Evolutionary conservation across 192 early-diverging fungal genomes (phyloP).

Genomic region (Jimgerdemannia lactiflua): DNA sequence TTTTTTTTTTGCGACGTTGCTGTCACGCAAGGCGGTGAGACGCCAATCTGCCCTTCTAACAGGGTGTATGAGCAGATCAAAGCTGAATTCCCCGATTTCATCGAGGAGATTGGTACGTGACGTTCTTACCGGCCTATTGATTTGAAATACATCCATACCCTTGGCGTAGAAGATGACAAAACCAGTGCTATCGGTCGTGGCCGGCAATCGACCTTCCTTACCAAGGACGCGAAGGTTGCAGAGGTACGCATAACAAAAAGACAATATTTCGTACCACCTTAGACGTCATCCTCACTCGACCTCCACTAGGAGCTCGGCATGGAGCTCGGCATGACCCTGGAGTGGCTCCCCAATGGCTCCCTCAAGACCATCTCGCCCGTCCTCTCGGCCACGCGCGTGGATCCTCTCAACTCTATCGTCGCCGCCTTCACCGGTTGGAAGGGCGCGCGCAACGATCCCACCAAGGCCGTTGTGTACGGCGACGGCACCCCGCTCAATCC

Average conservation of each 20-base stretch:
- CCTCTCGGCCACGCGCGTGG: conserved; percentile 19
- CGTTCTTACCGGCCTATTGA: conserved; percentile 12
- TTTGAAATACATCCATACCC: conserved; percentile 29
- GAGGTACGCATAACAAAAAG: neutral
- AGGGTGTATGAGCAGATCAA: conserved; percentile 22
- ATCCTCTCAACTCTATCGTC: conserved; percentile 30
- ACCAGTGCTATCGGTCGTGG: conserved; percentile 30
- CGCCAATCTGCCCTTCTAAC: conserved; percentile 28
- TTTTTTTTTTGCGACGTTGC: conserved; percentile 27
- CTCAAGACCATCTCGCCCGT: conserved; percentile 33
- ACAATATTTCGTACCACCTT: neutral
- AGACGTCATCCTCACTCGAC: no score
- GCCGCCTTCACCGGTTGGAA: conserved; percentile 34
- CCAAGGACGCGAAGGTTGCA: conserved; percentile 14
- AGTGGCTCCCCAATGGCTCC: conserved; percentile 24
- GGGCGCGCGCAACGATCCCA: conserved; percentile 29
- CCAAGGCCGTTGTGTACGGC: conserved; percentile 29
- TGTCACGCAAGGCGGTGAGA: conserved; percentile 29
- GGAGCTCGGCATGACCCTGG: conserved; percentile 28
- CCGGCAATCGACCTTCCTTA: conserved; percentile 34
- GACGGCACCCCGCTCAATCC: conserved; percentile 26
- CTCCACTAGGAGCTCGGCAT: conserved; percentile 5
- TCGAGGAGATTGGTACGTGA: conserved; percentile 9
- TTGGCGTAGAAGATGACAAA: conserved; percentile 28
- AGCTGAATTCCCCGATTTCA: conserved; percentile 20